These are phyloP conservation scores for Carpinus fangiana DNA, from an alignment of 306 rosid genomes.

Conservation along the genomic window DNA sequence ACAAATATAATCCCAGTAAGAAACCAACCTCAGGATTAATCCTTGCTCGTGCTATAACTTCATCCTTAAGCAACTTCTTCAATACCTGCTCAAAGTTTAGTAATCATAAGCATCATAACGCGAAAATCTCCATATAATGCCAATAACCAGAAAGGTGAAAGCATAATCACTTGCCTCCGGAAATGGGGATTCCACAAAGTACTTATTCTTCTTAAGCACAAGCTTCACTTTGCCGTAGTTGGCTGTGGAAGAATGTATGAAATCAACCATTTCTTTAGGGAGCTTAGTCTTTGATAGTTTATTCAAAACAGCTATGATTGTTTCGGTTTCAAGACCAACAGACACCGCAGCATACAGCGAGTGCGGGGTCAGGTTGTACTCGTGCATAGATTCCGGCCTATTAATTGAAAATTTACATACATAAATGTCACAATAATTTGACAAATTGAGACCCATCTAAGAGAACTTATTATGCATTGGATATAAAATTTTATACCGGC, in stretches of 20 bases:
- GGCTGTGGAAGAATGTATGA: slow-evolving; percentile 81
- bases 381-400: slow-evolving; percentile 98
- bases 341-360: slow-evolving; percentile 95
- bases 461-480: neutral
- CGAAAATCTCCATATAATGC: slow-evolving; percentile 6
- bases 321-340: slow-evolving; percentile 89
- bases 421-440: slow-evolving; percentile 5
- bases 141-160: slow-evolving; percentile 12
- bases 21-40: slow-evolving; percentile 67
- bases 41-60: slow-evolving; percentile 69
- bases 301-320: slow-evolving; percentile 70
- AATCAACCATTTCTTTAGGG: slow-evolving; percentile 91
- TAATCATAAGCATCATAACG: slow-evolving; percentile 18
- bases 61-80: slow-evolving; percentile 86
- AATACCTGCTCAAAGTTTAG: slow-evolving; percentile 60
- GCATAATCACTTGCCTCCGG: slow-evolving; percentile 57
- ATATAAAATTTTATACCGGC: slow-evolving; percentile 54
- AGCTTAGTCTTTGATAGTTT: slow-evolving; percentile 92
- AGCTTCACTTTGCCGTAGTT: slow-evolving; percentile 98
- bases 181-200: slow-evolving; percentile 87
- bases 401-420: slow-evolving; percentile 19
- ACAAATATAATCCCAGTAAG: neutral
- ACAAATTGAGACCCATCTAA: neutral
- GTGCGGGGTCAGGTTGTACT: slow-evolving; percentile 91
- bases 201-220: slow-evolving; percentile 88